A percentile compares a stretch with the other conserved stretches of the same genome.
These are phyloP conservation scores for Leccinum sublutescens DNA, from an alignment of 768 basidiomycete genomes.

Conservation along the genomic window DNA sequence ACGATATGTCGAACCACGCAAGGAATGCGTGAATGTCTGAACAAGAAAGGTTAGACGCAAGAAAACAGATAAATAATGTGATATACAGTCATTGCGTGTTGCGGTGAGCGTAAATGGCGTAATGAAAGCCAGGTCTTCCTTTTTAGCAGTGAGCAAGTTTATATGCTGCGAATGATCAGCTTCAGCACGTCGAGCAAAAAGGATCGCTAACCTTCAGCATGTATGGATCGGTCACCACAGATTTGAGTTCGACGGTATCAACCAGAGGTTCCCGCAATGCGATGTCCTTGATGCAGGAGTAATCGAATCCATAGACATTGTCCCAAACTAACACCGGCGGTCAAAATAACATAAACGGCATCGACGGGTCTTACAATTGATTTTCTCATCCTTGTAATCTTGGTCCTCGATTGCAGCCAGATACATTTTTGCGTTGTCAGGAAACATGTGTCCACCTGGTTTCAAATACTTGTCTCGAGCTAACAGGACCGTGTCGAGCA, in stretches of 20 bases:
- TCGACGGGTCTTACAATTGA: constrained; percentile 66
- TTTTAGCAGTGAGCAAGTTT: constrained; percentile 86
- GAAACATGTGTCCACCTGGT: constrained; percentile 89
- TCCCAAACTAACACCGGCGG: constrained; percentile 78
- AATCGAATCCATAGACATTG: constrained; percentile 99
- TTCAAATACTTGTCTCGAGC: constrained; percentile 97
- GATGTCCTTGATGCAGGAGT: constrained; percentile 99
- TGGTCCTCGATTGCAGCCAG: constrained; percentile 98
- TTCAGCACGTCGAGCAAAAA: not conserved
- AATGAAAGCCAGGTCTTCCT: constrained; percentile 90
- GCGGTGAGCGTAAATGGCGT: constrained; percentile 76
- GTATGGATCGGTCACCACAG: constrained; percentile 92
- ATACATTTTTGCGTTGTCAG: constrained; percentile 89
- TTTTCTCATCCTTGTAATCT: constrained; percentile 99
- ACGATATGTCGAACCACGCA: constrained; percentile 97
- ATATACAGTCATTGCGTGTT: constrained; percentile 89
- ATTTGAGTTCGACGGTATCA: constrained; percentile 96
- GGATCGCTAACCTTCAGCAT: constrained; percentile 68
- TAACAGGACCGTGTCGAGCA: constrained; percentile 97
- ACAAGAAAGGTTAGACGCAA: constrained; percentile 3
- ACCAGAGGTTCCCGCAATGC: constrained; percentile 95
- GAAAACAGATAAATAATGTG: not conserved
- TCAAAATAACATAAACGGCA: not conserved
- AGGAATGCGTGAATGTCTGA: constrained; percentile 96
- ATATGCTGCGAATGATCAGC: constrained; percentile 59